These are phyloP conservation scores for Acanthochlamys bracteata DNA, from an alignment of 106 monocot species.

Conservation along the genomic window DNA sequence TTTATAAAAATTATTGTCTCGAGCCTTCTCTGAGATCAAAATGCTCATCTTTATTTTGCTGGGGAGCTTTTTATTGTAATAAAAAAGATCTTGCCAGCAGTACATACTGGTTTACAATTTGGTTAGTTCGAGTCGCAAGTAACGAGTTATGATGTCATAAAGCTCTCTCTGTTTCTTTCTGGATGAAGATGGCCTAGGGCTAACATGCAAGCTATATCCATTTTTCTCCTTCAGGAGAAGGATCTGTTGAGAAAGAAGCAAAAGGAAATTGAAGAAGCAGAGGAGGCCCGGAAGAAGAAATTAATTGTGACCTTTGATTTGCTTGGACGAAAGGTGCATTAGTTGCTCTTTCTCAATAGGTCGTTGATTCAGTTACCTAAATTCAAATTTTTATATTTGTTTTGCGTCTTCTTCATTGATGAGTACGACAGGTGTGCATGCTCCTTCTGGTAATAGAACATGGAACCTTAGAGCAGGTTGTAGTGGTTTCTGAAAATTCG, in stretches of 20 bases:
- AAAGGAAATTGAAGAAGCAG: conserved; percentile 71
- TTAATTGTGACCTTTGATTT: conserved; percentile 93
- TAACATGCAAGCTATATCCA: not conserved
- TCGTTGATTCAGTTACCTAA: not conserved
- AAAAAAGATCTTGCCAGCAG: too few relatives aligned
- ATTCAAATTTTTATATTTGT: not conserved
- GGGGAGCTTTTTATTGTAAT: too few relatives aligned
- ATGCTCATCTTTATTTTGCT: too few relatives aligned
- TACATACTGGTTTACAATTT: too few relatives aligned
- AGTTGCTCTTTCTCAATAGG: too few relatives aligned
- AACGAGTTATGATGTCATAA: too few relatives aligned
- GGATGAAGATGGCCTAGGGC: too few relatives aligned
- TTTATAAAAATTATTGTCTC: too few relatives aligned
- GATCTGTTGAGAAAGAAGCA: conserved; percentile 51
- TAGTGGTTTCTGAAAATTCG: not conserved
- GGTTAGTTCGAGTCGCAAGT: too few relatives aligned
- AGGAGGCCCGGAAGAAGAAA: conserved; percentile 47
- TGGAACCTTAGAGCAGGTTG: too few relatives aligned
- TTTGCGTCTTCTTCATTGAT: not conserved
- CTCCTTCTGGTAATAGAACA: not conserved
- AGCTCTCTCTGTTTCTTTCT: not conserved
- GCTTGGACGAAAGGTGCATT: conserved; percentile 79
- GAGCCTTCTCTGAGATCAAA: too few relatives aligned
- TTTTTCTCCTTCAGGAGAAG: conserved; percentile 57
- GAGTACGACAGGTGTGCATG: too few relatives aligned